Conservation (phyloP, 192 early-diverging fungal genomes). For the Coemansia sp. region DNA sequence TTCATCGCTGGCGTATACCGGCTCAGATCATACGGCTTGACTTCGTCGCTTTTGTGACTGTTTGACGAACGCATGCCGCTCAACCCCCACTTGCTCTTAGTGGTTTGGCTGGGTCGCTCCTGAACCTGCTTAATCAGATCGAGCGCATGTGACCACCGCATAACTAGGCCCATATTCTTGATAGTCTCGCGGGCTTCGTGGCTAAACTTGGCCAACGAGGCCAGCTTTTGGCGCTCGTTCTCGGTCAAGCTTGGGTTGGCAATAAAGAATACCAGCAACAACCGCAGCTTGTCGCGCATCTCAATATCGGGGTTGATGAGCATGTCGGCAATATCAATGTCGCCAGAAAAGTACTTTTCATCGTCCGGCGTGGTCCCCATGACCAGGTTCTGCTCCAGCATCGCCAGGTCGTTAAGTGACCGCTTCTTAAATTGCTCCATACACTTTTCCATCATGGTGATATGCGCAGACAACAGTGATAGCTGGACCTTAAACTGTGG, state of each 20-base stretch:
- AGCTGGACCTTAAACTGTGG: constrained; percentile 56
- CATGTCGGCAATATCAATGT: constrained; percentile 49
- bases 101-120: constrained; percentile 30
- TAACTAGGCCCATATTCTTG: constrained; percentile 50
- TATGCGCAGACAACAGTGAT: constrained; percentile 53
- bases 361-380: constrained; percentile 55
- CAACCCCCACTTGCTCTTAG: constrained; percentile 52
- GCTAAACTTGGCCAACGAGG: constrained; percentile 48
- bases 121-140: constrained; percentile 50
- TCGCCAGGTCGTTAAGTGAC: constrained; percentile 45
- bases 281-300: constrained; percentile 48
- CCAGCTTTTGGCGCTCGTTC: constrained; percentile 47
- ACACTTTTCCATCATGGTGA: constrained; percentile 56
- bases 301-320: constrained; percentile 51
- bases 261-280: constrained; percentile 45
- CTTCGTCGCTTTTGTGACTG: constrained; percentile 18
- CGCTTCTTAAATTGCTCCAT: constrained; percentile 55
- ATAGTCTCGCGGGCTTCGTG: constrained; percentile 48
- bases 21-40: constrained; percentile 45
- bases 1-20: constrained; percentile 50
- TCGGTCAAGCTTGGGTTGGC: constrained; percentile 49
- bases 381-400: constrained; percentile 58
- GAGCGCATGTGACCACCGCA: constrained; percentile 53
- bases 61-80: constrained; percentile 26
- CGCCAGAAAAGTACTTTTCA: constrained; percentile 42